A percentile compares a stretch with the other conserved stretches of the same genome.
Evolutionary conservation across 345 rosid species (phyloP).

Genomic region (Pistacia atlantica): DNA sequence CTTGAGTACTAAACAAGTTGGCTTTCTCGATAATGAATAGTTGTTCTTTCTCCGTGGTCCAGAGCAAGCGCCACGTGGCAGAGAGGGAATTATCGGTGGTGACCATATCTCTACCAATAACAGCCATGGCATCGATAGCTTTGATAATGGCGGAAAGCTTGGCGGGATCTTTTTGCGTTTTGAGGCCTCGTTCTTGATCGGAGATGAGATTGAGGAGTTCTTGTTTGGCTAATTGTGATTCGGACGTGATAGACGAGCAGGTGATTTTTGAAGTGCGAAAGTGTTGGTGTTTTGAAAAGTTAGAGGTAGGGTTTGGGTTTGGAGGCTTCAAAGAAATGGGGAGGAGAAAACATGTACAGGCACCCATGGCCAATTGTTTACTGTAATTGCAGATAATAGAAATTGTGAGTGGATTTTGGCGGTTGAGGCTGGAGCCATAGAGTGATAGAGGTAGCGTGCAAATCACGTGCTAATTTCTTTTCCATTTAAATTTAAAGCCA

Average conservation of each 20-base stretch:
- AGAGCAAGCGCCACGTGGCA: slow-evolving; percentile 83
- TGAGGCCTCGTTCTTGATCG: slow-evolving; percentile 86
- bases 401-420: background rate
- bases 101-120: slow-evolving; percentile 47
- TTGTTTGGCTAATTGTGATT: slow-evolving; percentile 50
- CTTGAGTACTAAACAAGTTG: slow-evolving; percentile 61
- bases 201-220: slow-evolving; percentile 69
- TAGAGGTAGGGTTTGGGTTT: background rate
- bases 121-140: slow-evolving; percentile 69
- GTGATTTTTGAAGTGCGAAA: slow-evolving; percentile 13
- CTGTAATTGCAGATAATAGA: background rate
- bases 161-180: slow-evolving; percentile 60
- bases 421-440: background rate
- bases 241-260: slow-evolving; percentile 43
- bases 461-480: background rate
- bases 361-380: background rate
- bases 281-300: background rate
- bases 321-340: slow-evolving; percentile 20
- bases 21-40: slow-evolving; percentile 89
- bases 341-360: slow-evolving; percentile 15
- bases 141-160: slow-evolving; percentile 58
- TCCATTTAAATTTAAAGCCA: no score
- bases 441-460: background rate
- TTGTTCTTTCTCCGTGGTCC: slow-evolving; percentile 98
- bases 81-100: slow-evolving; percentile 72